Conservation (phyloP, 257 asterid species). For the Gardenia jasminoides region DNA sequence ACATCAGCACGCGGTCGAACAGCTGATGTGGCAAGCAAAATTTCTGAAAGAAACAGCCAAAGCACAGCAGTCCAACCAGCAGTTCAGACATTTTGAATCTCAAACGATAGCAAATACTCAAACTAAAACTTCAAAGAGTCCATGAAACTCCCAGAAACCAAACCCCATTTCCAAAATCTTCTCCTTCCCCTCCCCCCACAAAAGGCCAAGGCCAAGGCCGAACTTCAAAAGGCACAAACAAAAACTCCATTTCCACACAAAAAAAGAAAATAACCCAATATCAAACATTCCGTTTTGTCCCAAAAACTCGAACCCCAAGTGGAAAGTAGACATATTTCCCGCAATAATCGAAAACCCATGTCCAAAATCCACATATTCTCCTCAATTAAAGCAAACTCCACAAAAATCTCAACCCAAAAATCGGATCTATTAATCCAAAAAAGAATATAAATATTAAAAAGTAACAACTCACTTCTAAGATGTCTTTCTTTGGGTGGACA, state of each 20-base stretch:
- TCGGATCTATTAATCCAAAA: conserved; percentile 33
- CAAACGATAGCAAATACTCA: conserved; percentile 13
- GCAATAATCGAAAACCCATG: conserved; percentile 14
- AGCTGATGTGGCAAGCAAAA: conserved; percentile 73
- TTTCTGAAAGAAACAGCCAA: conserved; percentile 69
- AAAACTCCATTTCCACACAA: background rate
- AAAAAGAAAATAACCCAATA: background rate
- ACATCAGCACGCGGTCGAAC: conserved; percentile 88
- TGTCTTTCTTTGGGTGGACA: conserved; percentile 93
- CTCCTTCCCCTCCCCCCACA: background rate
- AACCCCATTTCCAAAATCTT: background rate
- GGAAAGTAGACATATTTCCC: conserved; percentile 6
- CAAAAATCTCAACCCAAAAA: conserved; percentile 11
- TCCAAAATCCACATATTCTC: conserved; percentile 14
- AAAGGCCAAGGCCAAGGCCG: too few species aligned
- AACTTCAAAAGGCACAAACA: background rate
- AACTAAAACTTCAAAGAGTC: conserved; percentile 7
- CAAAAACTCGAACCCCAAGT: background rate
- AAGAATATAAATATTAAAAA: conserved; percentile 11
- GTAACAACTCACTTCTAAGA: conserved; percentile 69
- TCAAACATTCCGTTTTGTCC: background rate
- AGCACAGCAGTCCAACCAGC: conserved; percentile 23
- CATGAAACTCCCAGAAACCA: background rate
- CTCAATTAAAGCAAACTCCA: conserved; percentile 25
- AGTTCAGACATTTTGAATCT: conserved; percentile 33